A percentile compares a stretch with the other conserved stretches of the same genome.
phyloP scores from a whole-genome alignment of 352 stramenopile genomes.

The Phytophthora meadii region DNA sequence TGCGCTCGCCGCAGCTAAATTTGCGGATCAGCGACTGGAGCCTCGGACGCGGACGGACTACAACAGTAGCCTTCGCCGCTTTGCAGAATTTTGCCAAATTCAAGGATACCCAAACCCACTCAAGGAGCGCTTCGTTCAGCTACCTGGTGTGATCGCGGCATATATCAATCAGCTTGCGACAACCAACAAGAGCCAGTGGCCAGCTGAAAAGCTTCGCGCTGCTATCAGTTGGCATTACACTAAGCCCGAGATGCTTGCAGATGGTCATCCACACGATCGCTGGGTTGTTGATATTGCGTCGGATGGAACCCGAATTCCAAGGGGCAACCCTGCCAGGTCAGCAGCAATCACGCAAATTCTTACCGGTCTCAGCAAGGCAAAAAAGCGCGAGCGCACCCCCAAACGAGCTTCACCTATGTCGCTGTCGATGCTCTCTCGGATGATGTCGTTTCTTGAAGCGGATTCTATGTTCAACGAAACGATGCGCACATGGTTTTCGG shows the following conservation, averaged over 20 bases:
- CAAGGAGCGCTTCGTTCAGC: background rate
- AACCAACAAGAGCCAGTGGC: slow-evolving; percentile 13
- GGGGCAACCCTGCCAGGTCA: background rate
- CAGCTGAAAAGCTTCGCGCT: slow-evolving; percentile 12
- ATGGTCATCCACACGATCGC: slow-evolving; percentile 15
- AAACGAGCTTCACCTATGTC: background rate
- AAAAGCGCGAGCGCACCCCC: too few relatives aligned
- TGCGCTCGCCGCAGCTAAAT: too few relatives aligned
- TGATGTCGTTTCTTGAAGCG: background rate
- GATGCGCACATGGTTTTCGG: background rate
- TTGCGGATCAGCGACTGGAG: too few relatives aligned
- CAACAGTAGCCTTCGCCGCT: too few relatives aligned
- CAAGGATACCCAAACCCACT: too few relatives aligned
- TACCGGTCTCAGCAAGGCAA: too few relatives aligned
- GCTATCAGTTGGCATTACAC: slow-evolving; percentile 13
- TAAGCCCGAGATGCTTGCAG: slow-evolving; percentile 15
- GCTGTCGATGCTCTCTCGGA: too few relatives aligned
- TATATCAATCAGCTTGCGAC: slow-evolving; percentile 27
- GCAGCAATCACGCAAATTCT: too few relatives aligned
- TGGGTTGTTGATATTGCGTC: slow-evolving; percentile 9
- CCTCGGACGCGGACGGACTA: too few relatives aligned
- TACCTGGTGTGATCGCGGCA: slow-evolving; percentile 16
- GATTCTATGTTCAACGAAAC: background rate
- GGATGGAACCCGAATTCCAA: slow-evolving; percentile 1
- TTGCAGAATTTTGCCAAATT: too few relatives aligned